Evolutionary conservation across 108 stramenopile genomes (phyloP), one percentile per base, ranked within the genome.

Genomic region (Skeletonema marinoi): DNA sequence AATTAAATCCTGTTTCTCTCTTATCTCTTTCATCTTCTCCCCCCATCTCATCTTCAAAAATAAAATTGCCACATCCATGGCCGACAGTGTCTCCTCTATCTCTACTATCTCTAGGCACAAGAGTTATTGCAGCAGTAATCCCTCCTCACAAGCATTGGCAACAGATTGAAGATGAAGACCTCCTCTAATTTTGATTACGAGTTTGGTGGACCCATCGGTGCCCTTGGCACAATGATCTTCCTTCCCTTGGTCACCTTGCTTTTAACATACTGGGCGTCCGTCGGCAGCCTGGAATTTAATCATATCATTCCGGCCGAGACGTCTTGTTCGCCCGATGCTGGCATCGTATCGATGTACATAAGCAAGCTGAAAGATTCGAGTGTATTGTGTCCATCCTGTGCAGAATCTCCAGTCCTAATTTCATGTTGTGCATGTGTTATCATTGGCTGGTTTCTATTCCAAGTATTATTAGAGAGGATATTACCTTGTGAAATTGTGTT

Each of bases 151-250:
- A 46, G 44, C 44, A n/a, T 16, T 46, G 3, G 54, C 19, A 51
- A 19, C 50, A 51, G 19, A 3, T 1, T 6, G 4, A 46, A 46
- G 25, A 56, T 56, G 54, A 56, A 56, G 54, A 56, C 54, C 16
- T 46, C 44, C 3, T 46, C 16, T 4, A 16, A 16, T 56, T 90
- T 91, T 58, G 78, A 89, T 48, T 96, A 86, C 68, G 98, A 99
- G 84, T 99, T 99, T 70, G 98, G 98, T 35, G 98, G 98, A 4
- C 98, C 98, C 1, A 36, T 96, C 30, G 98, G 97, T 7, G 81
- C 97, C 21, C 59, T 86, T 50, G 73, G 69, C 31, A 98, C 84
- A 16, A 86, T 86, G 44, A 2, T 94, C 4, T 46, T 63, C 30
- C 91, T 99, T 25, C 98, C 98, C 29, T 11, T 95, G 5, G 78